phyloP scores from a whole-genome alignment of 1,284 basidiomycete genomes.

The Phaffia rhodozyma region DNA sequence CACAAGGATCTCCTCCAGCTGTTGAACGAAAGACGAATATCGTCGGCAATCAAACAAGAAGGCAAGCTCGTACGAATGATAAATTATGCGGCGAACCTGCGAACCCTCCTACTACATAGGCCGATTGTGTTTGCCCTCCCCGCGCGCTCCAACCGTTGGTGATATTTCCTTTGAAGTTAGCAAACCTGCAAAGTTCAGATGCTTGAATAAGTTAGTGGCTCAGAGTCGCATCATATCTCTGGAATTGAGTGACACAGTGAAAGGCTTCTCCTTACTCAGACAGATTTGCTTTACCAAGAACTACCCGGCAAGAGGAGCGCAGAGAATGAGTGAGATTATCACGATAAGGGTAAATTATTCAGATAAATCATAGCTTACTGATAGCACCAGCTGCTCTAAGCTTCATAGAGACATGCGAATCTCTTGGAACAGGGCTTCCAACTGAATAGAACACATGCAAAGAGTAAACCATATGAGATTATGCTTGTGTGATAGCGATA shows the following conservation, averaged over 20 bases:
- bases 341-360: no score
- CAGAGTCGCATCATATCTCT: no score
- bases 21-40: no score
- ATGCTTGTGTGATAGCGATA: not conserved
- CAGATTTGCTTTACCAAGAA: conserved; percentile 29
- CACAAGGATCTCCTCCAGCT: conserved; percentile 23
- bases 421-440: conserved; percentile 9
- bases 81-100: not conserved
- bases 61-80: no score
- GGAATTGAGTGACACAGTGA: no score
- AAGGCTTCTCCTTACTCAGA: conserved; percentile 15
- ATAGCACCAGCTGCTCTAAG: conserved; percentile 15
- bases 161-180: conserved; percentile 21
- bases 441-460: not conserved
- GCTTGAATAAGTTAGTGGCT: no score
- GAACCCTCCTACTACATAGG: conserved; percentile 26
- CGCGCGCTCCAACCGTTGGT: conserved; percentile 25
- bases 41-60: no score
- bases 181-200: not conserved
- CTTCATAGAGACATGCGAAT: conserved; percentile 10
- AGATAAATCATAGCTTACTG: not conserved
- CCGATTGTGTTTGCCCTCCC: conserved; percentile 24
- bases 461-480: not conserved
- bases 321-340: no score
- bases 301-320: not conserved